These are phyloP conservation scores for Trichoderma aggressivum DNA, from an alignment of 2,329 filamentous ascomycete genomes.

Conservation along the genomic window DNA sequence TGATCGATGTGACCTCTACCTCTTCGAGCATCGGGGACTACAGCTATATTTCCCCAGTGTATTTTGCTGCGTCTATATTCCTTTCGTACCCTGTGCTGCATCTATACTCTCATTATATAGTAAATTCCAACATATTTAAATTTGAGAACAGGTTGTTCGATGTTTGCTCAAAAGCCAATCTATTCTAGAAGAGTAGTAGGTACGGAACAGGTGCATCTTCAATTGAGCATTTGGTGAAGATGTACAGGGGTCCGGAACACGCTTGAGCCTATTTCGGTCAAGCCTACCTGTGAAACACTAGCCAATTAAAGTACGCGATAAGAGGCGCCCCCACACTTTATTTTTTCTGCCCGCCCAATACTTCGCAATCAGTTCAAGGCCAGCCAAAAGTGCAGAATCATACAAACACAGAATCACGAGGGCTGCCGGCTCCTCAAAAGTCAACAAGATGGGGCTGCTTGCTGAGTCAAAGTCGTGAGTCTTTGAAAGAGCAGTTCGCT, in stretches of 20 bases:
- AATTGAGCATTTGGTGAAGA: background rate
- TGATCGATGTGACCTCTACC: background rate
- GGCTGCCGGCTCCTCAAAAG: background rate
- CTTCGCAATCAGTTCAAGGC: constrained; percentile 15
- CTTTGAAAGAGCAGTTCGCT: background rate
- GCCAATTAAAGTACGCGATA: constrained; percentile 31
- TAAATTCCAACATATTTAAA: too few relatives aligned
- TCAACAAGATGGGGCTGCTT: constrained; percentile 34
- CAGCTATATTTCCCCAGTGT: background rate
- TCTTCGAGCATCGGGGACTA: background rate
- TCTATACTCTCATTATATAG: too few relatives aligned
- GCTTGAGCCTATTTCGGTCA: background rate
- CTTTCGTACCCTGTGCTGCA: background rate
- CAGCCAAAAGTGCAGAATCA: background rate
- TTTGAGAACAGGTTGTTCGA: too few relatives aligned
- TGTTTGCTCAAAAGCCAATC: too few relatives aligned
- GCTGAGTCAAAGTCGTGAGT: constrained; percentile 36
- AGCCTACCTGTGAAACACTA: background rate
- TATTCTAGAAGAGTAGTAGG: too few relatives aligned
- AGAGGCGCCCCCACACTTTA: constrained; percentile 29
- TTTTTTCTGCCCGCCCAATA: constrained; percentile 31
- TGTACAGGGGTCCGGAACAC: background rate
- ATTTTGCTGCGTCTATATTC: too few relatives aligned
- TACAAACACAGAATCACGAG: background rate
- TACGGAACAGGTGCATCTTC: too few relatives aligned